Evolutionary conservation across 2,329 filamentous ascomycete species (phyloP).

Genomic region (Aspergillus tubingensis): DNA sequence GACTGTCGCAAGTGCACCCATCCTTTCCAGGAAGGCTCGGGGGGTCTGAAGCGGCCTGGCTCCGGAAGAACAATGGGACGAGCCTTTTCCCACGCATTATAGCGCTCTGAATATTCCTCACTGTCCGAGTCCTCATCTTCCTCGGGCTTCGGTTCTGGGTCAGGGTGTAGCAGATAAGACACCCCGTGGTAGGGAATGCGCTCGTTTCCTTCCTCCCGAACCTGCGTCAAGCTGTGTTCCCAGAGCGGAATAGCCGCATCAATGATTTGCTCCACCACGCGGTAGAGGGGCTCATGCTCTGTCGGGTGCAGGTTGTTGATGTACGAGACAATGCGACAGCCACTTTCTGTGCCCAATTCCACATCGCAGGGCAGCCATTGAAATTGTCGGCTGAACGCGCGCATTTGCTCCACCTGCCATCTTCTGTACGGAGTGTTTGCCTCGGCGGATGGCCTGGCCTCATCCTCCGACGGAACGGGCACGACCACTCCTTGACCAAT

Average conservation of each 20-base stretch:
- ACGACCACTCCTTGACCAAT: conserved; percentile 16
- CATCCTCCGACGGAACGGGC: not conserved
- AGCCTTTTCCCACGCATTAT: not conserved
- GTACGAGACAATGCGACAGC: conserved; percentile 39
- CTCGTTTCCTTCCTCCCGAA: not conserved
- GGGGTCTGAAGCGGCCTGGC: not conserved
- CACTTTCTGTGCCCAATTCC: conserved; percentile 20
- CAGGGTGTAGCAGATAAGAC: not conserved
- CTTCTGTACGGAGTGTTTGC: too few species aligned
- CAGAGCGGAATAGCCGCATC: conserved; percentile 49
- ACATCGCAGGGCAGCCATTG: conserved; percentile 52
- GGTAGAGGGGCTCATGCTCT: conserved; percentile 36
- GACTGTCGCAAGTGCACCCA: conserved; percentile 23
- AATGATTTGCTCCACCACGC: conserved; percentile 39
- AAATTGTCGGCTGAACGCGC: conserved; percentile 33
- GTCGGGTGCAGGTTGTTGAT: conserved; percentile 49
- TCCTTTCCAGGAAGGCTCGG: conserved; percentile 6
- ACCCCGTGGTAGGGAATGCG: conserved; percentile 16
- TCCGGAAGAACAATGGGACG: conserved; percentile 10
- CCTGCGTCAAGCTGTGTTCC: conserved; percentile 36
- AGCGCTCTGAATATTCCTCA: conserved; percentile 3
- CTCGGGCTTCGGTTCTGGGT: conserved; percentile 5
- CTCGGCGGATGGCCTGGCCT: not conserved
- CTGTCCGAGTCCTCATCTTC: conserved; percentile 7
- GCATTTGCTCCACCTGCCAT: not conserved